These are phyloP conservation scores for Puccinia coronata DNA, from an alignment of 1,284 basidiomycete genomes.

Conservation along the genomic window DNA sequence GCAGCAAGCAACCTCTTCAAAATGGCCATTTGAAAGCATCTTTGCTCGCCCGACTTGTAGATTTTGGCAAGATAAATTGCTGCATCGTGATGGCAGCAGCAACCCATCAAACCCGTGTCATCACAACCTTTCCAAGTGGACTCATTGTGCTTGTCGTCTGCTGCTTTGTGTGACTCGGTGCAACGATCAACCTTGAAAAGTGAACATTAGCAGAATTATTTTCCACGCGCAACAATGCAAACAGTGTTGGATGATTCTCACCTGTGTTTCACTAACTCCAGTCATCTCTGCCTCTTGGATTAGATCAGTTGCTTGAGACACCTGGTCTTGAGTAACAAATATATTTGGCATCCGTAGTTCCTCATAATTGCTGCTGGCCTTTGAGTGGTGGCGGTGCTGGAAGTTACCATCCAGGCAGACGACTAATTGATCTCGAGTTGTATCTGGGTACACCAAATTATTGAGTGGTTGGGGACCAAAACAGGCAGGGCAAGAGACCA, in stretches of 20 bases:
- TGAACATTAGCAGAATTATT: neutral
- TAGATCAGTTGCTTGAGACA: neutral
- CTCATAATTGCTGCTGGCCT: slow-evolving; percentile 10
- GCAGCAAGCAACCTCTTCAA: neutral
- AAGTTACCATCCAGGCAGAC: slow-evolving; percentile 28
- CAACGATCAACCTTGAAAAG: neutral
- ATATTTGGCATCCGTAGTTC: neutral
- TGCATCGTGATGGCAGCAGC: no score
- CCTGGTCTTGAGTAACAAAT: neutral
- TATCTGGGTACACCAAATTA: neutral
- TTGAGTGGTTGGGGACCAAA: neutral
- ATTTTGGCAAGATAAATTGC: no score
- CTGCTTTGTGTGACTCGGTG: no score
- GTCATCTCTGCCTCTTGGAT: neutral
- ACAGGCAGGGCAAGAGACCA: neutral
- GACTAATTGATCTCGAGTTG: neutral
- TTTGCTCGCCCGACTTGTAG: no score
- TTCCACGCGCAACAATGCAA: neutral
- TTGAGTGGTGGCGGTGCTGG: slow-evolving; percentile 33
- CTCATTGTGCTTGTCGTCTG: neutral
- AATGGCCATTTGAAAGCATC: neutral
- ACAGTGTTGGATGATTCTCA: neutral
- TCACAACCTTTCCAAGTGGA: slow-evolving; percentile 34
- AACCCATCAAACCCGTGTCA: slow-evolving; percentile 19
- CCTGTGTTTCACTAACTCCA: neutral